Conservation (phyloP, 306 rosid species). For the Quercus aquifolioides region DNA sequence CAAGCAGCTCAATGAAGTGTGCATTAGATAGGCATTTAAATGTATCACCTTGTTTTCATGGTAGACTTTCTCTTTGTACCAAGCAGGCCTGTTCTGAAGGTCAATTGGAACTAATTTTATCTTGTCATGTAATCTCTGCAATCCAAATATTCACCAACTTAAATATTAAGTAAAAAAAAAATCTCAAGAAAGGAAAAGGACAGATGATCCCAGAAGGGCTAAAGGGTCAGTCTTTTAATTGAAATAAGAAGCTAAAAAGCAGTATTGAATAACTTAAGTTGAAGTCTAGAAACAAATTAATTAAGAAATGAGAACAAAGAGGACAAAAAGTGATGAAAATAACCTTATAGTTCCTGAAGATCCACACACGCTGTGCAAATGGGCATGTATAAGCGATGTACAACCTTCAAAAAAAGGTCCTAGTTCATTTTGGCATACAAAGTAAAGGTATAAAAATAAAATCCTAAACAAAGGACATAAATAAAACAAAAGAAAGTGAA, state of each 20-base stretch:
- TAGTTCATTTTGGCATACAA: not conserved
- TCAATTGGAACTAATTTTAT: constrained; percentile 62
- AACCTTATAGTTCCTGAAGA: constrained; percentile 79
- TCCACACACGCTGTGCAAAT: constrained; percentile 86
- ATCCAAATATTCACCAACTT: not conserved
- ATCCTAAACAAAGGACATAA: not conserved
- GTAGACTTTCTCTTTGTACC: constrained; percentile 83
- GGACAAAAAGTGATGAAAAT: too few relatives aligned
- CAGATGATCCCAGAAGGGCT: not conserved
- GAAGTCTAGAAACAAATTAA: not conserved
- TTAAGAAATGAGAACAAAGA: not conserved
- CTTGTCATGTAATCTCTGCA: constrained; percentile 69
- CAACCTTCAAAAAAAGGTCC: constrained; percentile 39
- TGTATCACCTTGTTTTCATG: constrained; percentile 51
- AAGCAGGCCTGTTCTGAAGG: constrained; percentile 69
- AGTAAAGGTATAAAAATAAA: too few relatives aligned
- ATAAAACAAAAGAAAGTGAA: not conserved
- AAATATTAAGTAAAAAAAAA: not conserved
- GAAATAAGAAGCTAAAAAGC: not conserved
- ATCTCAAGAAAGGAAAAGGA: not conserved
- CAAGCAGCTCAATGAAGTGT: not conserved
- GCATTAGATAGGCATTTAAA: not conserved
- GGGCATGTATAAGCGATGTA: constrained; percentile 58
- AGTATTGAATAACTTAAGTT: not conserved
- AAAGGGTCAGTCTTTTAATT: not conserved